Conservation (phyloP, 306 rosid species). For the Quercus engelmannii region DNA sequence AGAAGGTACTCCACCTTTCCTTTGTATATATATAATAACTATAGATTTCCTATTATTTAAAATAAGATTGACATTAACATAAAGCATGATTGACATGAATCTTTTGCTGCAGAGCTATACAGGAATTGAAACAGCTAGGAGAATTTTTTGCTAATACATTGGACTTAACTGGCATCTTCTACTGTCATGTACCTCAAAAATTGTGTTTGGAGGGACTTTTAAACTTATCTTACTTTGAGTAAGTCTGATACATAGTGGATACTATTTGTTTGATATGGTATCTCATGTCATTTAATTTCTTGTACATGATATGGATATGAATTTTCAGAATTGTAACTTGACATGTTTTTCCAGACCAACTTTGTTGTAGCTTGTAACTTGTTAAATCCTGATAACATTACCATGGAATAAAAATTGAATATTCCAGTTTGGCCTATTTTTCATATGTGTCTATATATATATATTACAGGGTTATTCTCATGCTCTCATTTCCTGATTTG, state of each 20-base stretch:
- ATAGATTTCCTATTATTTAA: conserved; percentile 11
- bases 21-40: background rate
- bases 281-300: background rate
- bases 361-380: background rate
- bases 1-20: conserved; percentile 52
- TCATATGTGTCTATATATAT: background rate
- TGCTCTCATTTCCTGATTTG: background rate
- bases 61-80: conserved; percentile 23
- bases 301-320: background rate
- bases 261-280: background rate
- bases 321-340: background rate
- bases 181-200: conserved; percentile 50
- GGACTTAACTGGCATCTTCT: conserved; percentile 77
- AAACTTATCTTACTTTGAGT: conserved; percentile 52
- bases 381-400: background rate
- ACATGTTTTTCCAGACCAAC: background rate
- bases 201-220: conserved; percentile 31
- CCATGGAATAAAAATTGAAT: background rate
- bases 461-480: background rate
- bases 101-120: conserved; percentile 64
- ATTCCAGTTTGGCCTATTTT: background rate
- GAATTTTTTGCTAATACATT: conserved; percentile 65
- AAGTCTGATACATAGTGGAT: conserved; percentile 26
- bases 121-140: conserved; percentile 67
- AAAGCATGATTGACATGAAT: background rate